phyloP scores from a whole-genome alignment of 2,329 filamentous ascomycete species.

The Sporothrix schenckii region DNA sequence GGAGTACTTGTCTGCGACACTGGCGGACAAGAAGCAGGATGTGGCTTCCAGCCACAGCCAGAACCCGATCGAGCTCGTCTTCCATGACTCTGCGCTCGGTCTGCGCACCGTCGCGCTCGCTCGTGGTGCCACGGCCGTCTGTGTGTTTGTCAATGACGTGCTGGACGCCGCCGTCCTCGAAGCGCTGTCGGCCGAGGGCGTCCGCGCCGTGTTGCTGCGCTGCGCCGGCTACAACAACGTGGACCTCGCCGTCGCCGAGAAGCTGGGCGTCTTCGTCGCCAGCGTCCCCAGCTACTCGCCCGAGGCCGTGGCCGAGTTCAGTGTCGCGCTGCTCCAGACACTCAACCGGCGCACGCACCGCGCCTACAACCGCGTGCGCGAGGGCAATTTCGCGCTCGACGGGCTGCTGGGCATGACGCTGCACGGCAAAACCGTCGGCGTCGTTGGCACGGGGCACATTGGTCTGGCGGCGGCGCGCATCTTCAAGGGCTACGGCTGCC shows the following conservation, averaged over 20 bases:
- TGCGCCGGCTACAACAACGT: constrained; percentile 72
- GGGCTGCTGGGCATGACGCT: constrained; percentile 65
- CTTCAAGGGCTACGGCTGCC: constrained; percentile 66
- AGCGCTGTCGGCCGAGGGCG: constrained; percentile 53
- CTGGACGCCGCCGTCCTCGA: constrained; percentile 56
- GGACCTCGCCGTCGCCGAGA: constrained; percentile 59
- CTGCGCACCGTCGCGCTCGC: constrained; percentile 60
- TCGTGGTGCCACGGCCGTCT: constrained; percentile 58
- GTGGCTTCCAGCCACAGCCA: not conserved
- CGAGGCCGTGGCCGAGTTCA: constrained; percentile 70
- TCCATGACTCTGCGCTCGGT: constrained; percentile 61
- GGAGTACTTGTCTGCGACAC: constrained; percentile 54
- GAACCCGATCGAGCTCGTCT: constrained; percentile 53
- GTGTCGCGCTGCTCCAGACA: constrained; percentile 67
- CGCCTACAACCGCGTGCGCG: constrained; percentile 68
- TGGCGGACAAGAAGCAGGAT: constrained; percentile 40
- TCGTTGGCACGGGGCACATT: constrained; percentile 68
- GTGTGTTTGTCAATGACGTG: constrained; percentile 69
- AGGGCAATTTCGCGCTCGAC: constrained; percentile 68
- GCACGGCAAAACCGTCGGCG: constrained; percentile 65
- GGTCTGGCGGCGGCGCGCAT: constrained; percentile 64
- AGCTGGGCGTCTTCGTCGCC: constrained; percentile 62
- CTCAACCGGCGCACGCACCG: constrained; percentile 69
- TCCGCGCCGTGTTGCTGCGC: constrained; percentile 63
- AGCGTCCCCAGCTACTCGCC: constrained; percentile 70